These are phyloP conservation scores for Mycena capillaripes DNA, from an alignment of 768 basidiomycete genomes.

Conservation along the genomic window DNA sequence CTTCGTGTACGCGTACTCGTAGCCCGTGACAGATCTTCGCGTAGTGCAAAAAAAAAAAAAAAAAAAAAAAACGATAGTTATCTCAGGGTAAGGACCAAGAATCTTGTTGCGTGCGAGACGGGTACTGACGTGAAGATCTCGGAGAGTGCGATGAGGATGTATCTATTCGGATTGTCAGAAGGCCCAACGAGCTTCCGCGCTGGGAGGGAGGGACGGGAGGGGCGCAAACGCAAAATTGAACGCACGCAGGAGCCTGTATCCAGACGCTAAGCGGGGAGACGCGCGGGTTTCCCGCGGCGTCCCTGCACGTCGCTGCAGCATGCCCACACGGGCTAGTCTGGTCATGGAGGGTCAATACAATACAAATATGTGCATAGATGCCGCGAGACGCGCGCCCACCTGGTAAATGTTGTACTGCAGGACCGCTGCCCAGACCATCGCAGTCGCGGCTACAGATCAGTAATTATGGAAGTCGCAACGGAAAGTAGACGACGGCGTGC, in stretches of 20 bases:
- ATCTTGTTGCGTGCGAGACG: too few species aligned
- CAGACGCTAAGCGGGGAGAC: slow-evolving; percentile 82
- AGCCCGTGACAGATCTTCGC: slow-evolving; percentile 85
- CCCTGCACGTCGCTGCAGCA: slow-evolving; percentile 65
- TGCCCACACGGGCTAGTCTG: slow-evolving; percentile 67
- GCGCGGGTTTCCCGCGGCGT: slow-evolving; percentile 51
- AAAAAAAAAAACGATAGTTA: too few species aligned
- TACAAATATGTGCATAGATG: too few species aligned
- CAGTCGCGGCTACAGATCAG: slow-evolving; percentile 45
- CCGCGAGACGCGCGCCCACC: slow-evolving; percentile 54
- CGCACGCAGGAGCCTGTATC: slow-evolving; percentile 80
- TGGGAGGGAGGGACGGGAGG: too few species aligned
- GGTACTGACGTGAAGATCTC: slow-evolving; percentile 73
- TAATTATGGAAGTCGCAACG: neutral
- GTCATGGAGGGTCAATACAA: too few species aligned
- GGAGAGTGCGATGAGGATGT: slow-evolving; percentile 75
- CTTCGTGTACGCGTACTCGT: slow-evolving; percentile 92
- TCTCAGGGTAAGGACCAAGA: too few species aligned
- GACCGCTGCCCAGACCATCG: slow-evolving; percentile 79
- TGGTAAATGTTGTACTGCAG: slow-evolving; percentile 81
- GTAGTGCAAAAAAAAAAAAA: too few species aligned
- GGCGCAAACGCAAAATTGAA: slow-evolving; percentile 36
- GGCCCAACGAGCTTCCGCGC: too few species aligned
- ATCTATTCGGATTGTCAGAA: slow-evolving; percentile 45
- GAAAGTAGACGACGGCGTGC: slow-evolving; percentile 27